Evolutionary conservation across 2,329 filamentous ascomycete genomes (phyloP), one percentile per base, ranked within the genome.

Genomic region (Aureobasidium sp.): DNA sequence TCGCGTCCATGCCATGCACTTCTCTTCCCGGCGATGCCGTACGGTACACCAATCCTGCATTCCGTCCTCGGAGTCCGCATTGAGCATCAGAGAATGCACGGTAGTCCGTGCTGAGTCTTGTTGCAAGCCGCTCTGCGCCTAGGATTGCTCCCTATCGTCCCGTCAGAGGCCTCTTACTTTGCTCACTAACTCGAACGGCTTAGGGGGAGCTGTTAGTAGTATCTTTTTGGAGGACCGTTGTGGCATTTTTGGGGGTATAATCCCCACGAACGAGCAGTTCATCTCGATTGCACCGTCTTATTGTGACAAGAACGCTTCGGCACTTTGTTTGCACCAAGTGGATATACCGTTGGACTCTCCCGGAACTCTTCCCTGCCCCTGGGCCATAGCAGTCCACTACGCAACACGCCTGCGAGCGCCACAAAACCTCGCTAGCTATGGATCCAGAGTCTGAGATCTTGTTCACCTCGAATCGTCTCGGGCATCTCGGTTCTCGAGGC

Each of bases 251-350:
- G 50, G 50, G 33, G 51, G 35, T 17, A 19, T 43, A 8, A 19
- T 17, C 15, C 31, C 29, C 50, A 54, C 51, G 51, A 54, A 54
- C 51, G n/a, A 38, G 23, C 51, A 37, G 51, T 33, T 33, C 51
- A 43, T 43, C 25, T 43, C 35, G 51, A 43, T 54, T 43, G 51
- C 51, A 54, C 37, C 51, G 51, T 54, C 51, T 27, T 38, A 11
- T 23, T 43, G 50, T 53, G 51, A 45, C 51, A 55, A 55, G 35
- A 55, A 55, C 51, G 40, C 27, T 31, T 29, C 51, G 51, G 25
- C 51, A 55, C 51, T 55, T 45, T 55, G 51, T 55, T 38, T 45
- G 19, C 51, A 55, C 51, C 29, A 55, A 33, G 51, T 55, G 51
- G 40, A 55, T 45, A 43, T 35, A 23, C 51, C 51, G 51, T 55